These are phyloP conservation scores for Globisporangium ultimum DNA, from an alignment of 352 stramenopile genomes.

Conservation along the genomic window DNA sequence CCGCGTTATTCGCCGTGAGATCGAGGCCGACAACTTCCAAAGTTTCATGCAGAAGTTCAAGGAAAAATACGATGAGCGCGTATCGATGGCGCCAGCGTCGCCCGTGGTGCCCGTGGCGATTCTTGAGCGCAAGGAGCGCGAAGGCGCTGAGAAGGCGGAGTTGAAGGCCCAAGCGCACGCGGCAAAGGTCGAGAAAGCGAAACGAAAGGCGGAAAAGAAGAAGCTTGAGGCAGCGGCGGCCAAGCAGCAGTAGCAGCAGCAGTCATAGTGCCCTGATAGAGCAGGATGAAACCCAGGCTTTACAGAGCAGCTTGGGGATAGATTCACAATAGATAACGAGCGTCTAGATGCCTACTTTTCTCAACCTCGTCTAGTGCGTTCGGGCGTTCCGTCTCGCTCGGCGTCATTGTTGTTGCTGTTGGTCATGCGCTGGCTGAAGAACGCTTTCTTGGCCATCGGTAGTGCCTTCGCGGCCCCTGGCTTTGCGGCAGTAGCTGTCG, in stretches of 20 bases:
- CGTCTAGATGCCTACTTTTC: background rate
- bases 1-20: constrained; percentile 44
- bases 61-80: constrained; percentile 40
- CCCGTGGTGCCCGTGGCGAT: constrained; percentile 51
- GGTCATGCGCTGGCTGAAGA: constrained; percentile 11
- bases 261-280: too few relatives aligned
- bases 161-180: constrained; percentile 20
- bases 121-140: constrained; percentile 50
- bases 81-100: constrained; percentile 31
- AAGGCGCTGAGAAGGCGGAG: constrained; percentile 39
- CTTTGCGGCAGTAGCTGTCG: background rate
- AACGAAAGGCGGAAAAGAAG: constrained; percentile 1
- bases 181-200: constrained; percentile 19
- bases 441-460: constrained; percentile 2
- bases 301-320: background rate
- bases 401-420: constrained; percentile 25
- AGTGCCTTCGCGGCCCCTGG: background rate
- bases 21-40: constrained; percentile 38
- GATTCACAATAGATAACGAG: constrained; percentile 7
- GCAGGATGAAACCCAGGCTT: background rate
- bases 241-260: background rate
- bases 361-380: constrained; percentile 15
- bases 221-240: background rate
- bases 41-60: constrained; percentile 40
- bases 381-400: constrained; percentile 20